Base-by-base conservation (phyloP, 2,329 filamentous ascomycete genomes). In the Tolypocladium sp. region DNA sequence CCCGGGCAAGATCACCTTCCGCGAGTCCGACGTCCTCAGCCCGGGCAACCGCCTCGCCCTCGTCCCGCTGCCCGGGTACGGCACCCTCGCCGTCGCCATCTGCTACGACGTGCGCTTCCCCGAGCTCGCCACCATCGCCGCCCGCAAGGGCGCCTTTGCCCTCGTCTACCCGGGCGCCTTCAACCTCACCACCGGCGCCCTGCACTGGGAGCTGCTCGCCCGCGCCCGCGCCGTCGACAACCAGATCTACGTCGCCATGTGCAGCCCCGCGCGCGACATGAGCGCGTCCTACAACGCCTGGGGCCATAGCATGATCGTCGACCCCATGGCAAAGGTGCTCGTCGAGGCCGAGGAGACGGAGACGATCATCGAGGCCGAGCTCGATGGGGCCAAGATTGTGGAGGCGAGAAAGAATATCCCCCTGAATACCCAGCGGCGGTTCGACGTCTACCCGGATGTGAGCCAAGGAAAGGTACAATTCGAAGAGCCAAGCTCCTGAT, bases 101-200 rank as follows among this genome's bases (percentile, higher is more conserved):
- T 99, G 94, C 82, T 99, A 99, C 77, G 94, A 99, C 75, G 85
- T 99, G 58, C 91, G 94, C 46, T 99, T 99, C 78, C 93, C 94
- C 0, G 94, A 97, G 76, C 80, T 96, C 13, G 94, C 92, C 3
- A 94, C 85, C 71, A 88, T 97, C 59, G 93, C 93, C 0, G 91
- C 93, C 25, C 82, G 94, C 38, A 86, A 86, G 65, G 92, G 89
- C n/a, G 89, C 86, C 60, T 99, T 99, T 73, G 81, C 91, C 53
- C 83, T 97, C 58, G 72, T 97, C 22, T 97, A 97, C 74, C 94
- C 94, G 0, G 94, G 92, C n/a, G 94, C 94, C 1, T 99, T 99
- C 81, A 99, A 97, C 75, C 80, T 90, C 61, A 96, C 92, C 0
- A 99, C 94, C 0, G 94, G 94, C 0, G 88, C 90, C 7, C 75